Percentiles rank a stretch among this genome's conserved stretches.
Conservation (phyloP, 2,329 filamentous ascomycete genomes). For the Colletotrichum scovillei region DNA sequence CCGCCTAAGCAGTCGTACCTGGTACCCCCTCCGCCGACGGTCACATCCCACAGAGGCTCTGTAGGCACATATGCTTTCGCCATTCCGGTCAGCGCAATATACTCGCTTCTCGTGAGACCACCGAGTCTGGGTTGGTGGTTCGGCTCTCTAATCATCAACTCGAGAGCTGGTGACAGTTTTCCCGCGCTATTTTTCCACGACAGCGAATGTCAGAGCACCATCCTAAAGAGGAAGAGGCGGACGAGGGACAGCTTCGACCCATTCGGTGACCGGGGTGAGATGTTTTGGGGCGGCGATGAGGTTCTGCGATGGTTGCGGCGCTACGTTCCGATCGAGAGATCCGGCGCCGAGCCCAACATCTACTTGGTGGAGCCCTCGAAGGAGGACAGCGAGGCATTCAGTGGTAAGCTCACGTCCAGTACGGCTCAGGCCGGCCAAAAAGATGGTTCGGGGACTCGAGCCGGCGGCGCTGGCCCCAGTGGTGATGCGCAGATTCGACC, state of each 20-base stretch:
- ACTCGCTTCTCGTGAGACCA: constrained; percentile 88
- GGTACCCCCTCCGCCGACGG: constrained; percentile 89
- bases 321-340: constrained; percentile 86
- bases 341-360: constrained; percentile 86
- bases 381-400: constrained; percentile 87
- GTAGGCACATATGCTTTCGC: constrained; percentile 90
- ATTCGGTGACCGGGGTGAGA: constrained; percentile 83
- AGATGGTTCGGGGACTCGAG: constrained; percentile 44
- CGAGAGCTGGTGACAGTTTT: constrained; percentile 89
- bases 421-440: constrained; percentile 55
- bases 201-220: constrained; percentile 94
- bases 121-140: constrained; percentile 99
- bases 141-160: constrained; percentile 94
- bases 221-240: constrained; percentile 89
- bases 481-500: constrained; percentile 75
- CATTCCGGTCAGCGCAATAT: constrained; percentile 89
- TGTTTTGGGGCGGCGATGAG: constrained; percentile 99
- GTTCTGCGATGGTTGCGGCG: constrained; percentile 89
- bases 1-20: constrained; percentile 89
- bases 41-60: constrained; percentile 78
- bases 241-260: constrained; percentile 89
- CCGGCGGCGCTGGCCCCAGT: constrained; percentile 48
- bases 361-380: constrained; percentile 89
- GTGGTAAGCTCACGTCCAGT: constrained; percentile 66
- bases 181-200: constrained; percentile 98